Base-by-base conservation (phyloP, 805 yeast species). In the Nakazawaea holstii region DNA sequence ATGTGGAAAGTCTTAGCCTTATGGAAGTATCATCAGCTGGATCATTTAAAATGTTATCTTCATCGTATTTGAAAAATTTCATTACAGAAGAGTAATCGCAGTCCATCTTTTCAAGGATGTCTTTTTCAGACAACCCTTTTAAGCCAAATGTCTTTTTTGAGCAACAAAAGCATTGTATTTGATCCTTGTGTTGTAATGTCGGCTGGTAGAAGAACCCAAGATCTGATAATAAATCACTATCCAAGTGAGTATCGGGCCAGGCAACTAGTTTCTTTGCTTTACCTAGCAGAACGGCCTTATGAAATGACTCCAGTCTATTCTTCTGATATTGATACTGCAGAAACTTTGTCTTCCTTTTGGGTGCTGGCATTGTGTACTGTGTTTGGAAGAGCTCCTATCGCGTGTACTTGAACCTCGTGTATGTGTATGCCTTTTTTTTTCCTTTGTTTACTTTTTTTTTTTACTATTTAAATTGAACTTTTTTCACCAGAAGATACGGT, bases 1-100 rank as follows among this genome's bases (percentile, higher is more conserved):
- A 79, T 0, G 79, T 70, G 14, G 60, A 56, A 9, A 53, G 44
- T 51, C 82, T 61, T 7, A 73, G 43, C 4, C 54, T 55, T 0
- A 59, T 46, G 0, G 75, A 62, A 4, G 59, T 58, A 15, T 52
- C 50, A 8, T 61, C 53, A 2, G 59, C 35, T 0, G 79, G 76
- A 39, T 71, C 67, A 14, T 52, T 56, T 35, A 74, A 67, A 8
- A 46, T 45, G 2, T 44, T 54, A 40, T 56, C 48, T n/a, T 17
- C 39, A 35, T 35, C 35, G n/a, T 42, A 33, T 42, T 42, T 35
- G 14, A 36, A 17, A 37, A 37, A 36, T 28, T 20, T 43, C 29
- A 41, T 26, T 14, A 46, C n/a, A 11, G 30, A 27, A 17, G 43
- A 15, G 15, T 26, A 41, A 26, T 32, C 14, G 24, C 45, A 46